phyloP scores from a whole-genome alignment of 2,329 filamentous ascomycete species.

The Tolypocladium amazonense region DNA sequence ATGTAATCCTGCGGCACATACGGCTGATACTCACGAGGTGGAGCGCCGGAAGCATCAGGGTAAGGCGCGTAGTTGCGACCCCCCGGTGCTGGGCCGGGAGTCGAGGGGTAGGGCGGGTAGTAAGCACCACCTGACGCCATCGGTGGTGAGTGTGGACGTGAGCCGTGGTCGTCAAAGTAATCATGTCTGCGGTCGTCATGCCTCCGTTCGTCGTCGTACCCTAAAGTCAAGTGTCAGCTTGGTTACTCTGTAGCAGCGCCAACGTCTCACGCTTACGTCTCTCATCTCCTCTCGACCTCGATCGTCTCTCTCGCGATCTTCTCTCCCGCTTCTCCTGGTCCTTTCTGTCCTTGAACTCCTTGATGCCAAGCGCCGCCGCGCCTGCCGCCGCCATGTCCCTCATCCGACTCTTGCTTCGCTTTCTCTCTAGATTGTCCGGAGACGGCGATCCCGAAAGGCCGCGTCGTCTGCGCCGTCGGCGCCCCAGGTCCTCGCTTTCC shows the following conservation, averaged over 20 bases:
- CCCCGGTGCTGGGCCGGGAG: slow-evolving; percentile 10
- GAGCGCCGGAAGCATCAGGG: slow-evolving; percentile 15
- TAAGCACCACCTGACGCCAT: slow-evolving; percentile 41
- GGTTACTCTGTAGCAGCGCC: background rate
- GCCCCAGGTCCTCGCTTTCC: slow-evolving; percentile 32
- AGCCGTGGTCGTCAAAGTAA: slow-evolving; percentile 24
- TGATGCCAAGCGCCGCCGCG: slow-evolving; percentile 52
- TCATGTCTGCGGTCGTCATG: slow-evolving; percentile 19
- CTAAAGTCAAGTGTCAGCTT: slow-evolving; percentile 10
- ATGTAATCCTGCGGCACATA: slow-evolving; percentile 33
- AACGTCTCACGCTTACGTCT: slow-evolving; percentile 15
- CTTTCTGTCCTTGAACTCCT: slow-evolving; percentile 44
- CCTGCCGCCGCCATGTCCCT: slow-evolving; percentile 46
- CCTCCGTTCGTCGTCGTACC: slow-evolving; percentile 23
- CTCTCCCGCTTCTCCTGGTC: slow-evolving; percentile 29
- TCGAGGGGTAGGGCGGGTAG: slow-evolving; percentile 31
- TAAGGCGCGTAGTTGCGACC: slow-evolving; percentile 8
- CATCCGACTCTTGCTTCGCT: slow-evolving; percentile 43
- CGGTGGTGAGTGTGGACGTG: slow-evolving; percentile 33
- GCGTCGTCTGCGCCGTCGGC: slow-evolving; percentile 26
- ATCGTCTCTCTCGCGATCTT: slow-evolving; percentile 22
- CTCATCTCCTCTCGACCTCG: slow-evolving; percentile 18
- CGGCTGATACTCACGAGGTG: slow-evolving; percentile 23
- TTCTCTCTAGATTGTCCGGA: slow-evolving; percentile 24
- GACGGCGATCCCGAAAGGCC: slow-evolving; percentile 23